Evolutionary conservation across 73 alveolate genomes (phyloP), one percentile per base, ranked within the genome.

Genomic region (Uronychia binucleata): DNA sequence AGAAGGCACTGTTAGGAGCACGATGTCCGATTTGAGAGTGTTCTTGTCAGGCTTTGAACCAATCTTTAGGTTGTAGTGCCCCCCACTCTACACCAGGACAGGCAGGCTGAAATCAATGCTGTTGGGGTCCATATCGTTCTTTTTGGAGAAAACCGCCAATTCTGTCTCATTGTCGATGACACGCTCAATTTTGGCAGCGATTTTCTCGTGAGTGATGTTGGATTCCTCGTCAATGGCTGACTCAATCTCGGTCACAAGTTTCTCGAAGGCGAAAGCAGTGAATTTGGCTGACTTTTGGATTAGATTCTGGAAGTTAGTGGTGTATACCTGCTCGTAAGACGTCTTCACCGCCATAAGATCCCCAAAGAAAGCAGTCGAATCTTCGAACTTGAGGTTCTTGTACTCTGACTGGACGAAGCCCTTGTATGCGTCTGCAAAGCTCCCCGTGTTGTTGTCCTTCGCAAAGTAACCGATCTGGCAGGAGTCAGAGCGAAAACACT

Each of bases 51-150:
- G 92, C 78, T 92, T 81, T 26, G 88, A 95, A 1, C 82, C 85
- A n/a, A 86, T 33, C 67, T 83, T 91, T 76, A 87, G 85, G 32
- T 91, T 81, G 93, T 90, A 96, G 82, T 95, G 85, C 35, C 95
- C 97, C 0, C 99, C 98, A 89, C 97, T 90, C 88, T 96, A 97
- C 31, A 96, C 92, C 30, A 85, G 74, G 74, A 94, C 94, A 31
- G 89, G 77, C n/a, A 82, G 91, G 31, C 90, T 79, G 79, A 59
- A 91, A 34, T 88, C 90, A 26, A 88, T 82, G 74, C 82, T 84
- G 33, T 85, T 87, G 34, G 93, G 82, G 58, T 77, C 91, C 30
- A 88, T 82, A 26, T 86, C 82, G 57, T 90, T 79, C 57, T 82
- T 80, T 19, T 75, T 88, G 25, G 77, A 57, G 82, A 95, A 93